Base-by-base conservation (phyloP, 768 basidiomycete genomes). In the Leccinum barrowsii region DNA sequence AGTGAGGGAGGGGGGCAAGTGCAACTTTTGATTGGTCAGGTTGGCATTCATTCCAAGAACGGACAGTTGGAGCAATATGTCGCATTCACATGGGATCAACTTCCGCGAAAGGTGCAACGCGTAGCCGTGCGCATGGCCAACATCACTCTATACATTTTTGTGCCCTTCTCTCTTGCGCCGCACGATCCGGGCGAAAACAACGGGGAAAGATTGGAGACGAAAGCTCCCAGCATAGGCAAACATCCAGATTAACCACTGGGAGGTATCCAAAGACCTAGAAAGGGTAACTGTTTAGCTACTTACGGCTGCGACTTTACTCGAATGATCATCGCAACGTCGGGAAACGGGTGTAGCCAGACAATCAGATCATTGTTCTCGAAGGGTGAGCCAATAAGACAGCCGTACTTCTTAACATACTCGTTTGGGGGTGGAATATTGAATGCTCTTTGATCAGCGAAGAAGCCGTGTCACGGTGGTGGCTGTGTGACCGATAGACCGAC, bases 91-190 rank as follows among this genome's bases (percentile, higher is more conserved):
- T 56, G 52, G 47, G 59, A 63, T 47, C 46, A 65, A 59, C 65
- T 72, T 72, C 70, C 63, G 52, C 19, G 50, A 69, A 70, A 66
- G 69, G 58, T 56, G 59, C 52, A 26, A 42, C 49, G 52, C 26
- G 52, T 37, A 55, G n/a, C 52, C 57, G 59, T 63, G 42, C 57
- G 26, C 52, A 59, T 58, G 63, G 34, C 32, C 42, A 21, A 35
- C 51, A 57, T 58, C 61, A 65, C 60, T 65, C 61, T 70, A 66
- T 67, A 63, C 60, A 71, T 67, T 62, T 59, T 22, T 37, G 61
- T 59, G 30, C 34, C 13, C 67, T 70, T 71, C 70, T 70, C 65
- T 70, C 56, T 69, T 69, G 69, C 48, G 60, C 61, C 57, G 56
- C 42, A 56, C 56, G 34, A 64, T 53, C 56, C n/a, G 56, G 28